Base-by-base conservation (phyloP, 2,329 filamentous ascomycete species). In the Pseudocercospora musae region DNA sequence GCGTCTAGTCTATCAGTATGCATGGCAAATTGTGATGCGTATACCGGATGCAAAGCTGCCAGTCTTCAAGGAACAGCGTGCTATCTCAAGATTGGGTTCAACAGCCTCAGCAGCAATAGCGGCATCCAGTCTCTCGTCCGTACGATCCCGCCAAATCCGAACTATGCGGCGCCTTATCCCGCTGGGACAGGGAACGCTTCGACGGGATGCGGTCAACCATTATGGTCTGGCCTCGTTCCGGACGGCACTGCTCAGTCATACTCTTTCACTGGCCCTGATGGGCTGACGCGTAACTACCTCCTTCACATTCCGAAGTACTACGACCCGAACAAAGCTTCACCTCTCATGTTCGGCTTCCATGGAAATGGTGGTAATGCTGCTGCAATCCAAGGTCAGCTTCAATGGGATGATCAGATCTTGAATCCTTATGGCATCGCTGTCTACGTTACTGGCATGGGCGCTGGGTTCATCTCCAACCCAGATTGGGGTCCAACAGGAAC, bases 261-360 rank as follows among this genome's bases (percentile, higher is more conserved):
- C 57, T 63, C 57, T 18, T 44, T 64, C 23, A 62, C 66, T 9
- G 65, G 23, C 6, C 68, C 66, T 15, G 66, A 68, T 31, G 75
- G 75, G 10, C 42, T 71, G 1, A 62, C 68, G 10, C 74, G 77
- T 4, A 71, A 69, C 11, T 79, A 77, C 55, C 71, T 71, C 18
- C 68, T 78, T 7, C 74, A 78, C 52, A 67, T 78, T 3, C 76
- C 77, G 1, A 37, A 71, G 49, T 73, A 71, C 52, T 82, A 81
- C 70, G 62, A 78, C 18, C 62, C 60, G 5, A 70, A 73, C 52
- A 74, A 58, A 2, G 73, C 76, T 0, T 71, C 75, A 0, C 75
- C 79, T 0, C 59, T 82, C 33, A 79, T 81, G 31, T 72, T 82
- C 18, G 80, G 78, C 0, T 82, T 77, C 66, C 79, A 81, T 57